These are phyloP conservation scores for Heliosperma pusillum DNA, from an alignment of 148 eudicot species.

Conservation along the genomic window DNA sequence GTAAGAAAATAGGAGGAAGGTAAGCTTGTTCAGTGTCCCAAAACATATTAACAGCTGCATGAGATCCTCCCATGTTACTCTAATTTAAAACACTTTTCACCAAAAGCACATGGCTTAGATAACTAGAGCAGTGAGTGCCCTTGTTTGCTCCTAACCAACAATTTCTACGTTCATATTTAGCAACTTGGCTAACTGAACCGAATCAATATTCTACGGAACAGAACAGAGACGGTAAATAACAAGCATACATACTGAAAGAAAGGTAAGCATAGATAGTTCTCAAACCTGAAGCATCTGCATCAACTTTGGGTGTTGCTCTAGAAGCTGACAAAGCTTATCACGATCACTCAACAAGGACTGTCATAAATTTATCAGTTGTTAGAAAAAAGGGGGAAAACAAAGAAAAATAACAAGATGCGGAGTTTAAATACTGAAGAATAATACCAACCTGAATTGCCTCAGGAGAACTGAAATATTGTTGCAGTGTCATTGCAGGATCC, in stretches of 20 bases:
- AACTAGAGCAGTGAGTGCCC: not conserved
- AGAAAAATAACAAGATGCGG: not conserved
- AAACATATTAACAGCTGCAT: too few species aligned
- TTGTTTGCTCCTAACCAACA: not conserved
- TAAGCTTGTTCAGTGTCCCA: not conserved
- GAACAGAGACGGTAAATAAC: not conserved
- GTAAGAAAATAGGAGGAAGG: not conserved
- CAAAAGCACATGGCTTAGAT: not conserved
- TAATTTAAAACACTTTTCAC: not conserved
- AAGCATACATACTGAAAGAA: not conserved
- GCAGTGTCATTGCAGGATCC: constrained; percentile 70
- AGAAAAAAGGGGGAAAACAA: constrained; percentile 9
- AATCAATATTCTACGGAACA: not conserved
- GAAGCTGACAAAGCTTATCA: constrained; percentile 86
- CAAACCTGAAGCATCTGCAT: constrained; percentile 99
- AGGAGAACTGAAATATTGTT: constrained; percentile 83
- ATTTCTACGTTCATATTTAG: not conserved
- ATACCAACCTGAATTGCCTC: constrained; percentile 84
- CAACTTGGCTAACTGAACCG: not conserved
- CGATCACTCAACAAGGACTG: constrained; percentile 92
- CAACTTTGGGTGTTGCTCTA: constrained; percentile 92
- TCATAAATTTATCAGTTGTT: constrained; percentile 13
- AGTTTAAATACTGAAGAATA: not conserved
- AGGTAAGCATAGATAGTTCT: not conserved
- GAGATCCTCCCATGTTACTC: not conserved